These are phyloP conservation scores for Quercus mongolica DNA, from an alignment of 306 rosid genomes.

Conservation along the genomic window DNA sequence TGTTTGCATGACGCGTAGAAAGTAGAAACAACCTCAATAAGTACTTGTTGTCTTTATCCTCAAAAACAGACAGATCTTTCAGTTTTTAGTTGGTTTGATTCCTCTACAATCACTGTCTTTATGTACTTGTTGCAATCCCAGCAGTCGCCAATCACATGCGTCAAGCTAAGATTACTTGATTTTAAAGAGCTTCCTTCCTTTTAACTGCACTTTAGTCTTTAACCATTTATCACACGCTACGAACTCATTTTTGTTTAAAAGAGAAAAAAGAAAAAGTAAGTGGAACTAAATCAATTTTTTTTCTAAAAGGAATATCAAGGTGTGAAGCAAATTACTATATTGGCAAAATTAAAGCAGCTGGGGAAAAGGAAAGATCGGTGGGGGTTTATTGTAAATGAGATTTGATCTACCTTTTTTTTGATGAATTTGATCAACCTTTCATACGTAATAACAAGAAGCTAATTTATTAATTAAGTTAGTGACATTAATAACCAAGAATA, in stretches of 20 bases:
- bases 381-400: no score
- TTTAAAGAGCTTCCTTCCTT: neutral
- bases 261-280: neutral
- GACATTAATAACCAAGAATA: no score
- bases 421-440: no score
- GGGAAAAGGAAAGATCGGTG: no score
- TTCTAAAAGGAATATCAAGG: neutral
- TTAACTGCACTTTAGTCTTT: neutral
- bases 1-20: neutral
- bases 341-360: no score
- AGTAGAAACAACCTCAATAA: neutral
- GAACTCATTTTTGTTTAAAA: neutral
- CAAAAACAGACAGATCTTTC: neutral
- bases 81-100: neutral
- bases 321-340: neutral
- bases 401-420: no score
- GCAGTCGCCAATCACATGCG: neutral
- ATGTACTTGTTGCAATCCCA: neutral
- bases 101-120: neutral
- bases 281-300: neutral
- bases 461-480: no score
- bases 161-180: neutral
- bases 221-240: neutral
- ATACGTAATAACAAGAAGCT: no score
- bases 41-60: neutral